Conservation (phyloP, 2,329 filamentous ascomycete genomes). For the Pseudogymnoascus sp. region DNA sequence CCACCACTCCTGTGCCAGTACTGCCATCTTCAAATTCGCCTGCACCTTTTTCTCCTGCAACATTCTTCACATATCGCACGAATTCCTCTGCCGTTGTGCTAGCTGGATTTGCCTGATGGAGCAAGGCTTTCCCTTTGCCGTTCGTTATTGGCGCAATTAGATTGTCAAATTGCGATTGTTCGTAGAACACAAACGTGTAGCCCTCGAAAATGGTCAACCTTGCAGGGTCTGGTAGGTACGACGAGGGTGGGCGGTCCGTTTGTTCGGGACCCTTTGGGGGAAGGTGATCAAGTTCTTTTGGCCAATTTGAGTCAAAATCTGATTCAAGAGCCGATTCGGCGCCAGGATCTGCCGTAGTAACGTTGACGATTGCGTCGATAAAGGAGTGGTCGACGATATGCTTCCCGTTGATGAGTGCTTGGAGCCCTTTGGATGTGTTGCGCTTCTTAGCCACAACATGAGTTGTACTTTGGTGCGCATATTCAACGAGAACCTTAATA, state of each 20-base stretch:
- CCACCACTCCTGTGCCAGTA: slow-evolving; percentile 64
- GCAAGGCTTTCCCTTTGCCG: slow-evolving; percentile 74
- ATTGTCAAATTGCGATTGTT: slow-evolving; percentile 65
- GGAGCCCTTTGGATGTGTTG: slow-evolving; percentile 80
- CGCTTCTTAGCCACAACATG: slow-evolving; percentile 85
- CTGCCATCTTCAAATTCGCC: slow-evolving; percentile 57
- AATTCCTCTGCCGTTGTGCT: slow-evolving; percentile 68
- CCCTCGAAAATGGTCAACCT: slow-evolving; percentile 72
- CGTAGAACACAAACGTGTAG: slow-evolving; percentile 84
- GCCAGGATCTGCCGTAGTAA: slow-evolving; percentile 43
- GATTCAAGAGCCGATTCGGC: slow-evolving; percentile 57
- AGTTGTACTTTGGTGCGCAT: slow-evolving; percentile 63
- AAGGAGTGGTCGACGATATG: slow-evolving; percentile 68
- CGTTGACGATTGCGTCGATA: slow-evolving; percentile 61
- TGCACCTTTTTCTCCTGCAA: slow-evolving; percentile 66
- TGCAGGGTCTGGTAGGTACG: slow-evolving; percentile 61
- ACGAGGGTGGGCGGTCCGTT: slow-evolving; percentile 55
- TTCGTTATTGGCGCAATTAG: slow-evolving; percentile 67
- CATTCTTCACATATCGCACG: slow-evolving; percentile 65
- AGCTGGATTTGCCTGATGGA: slow-evolving; percentile 53
- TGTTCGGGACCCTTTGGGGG: slow-evolving; percentile 72
- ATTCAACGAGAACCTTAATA: slow-evolving; percentile 74
- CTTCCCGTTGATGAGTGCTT: slow-evolving; percentile 74
- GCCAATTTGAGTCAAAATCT: slow-evolving; percentile 76
- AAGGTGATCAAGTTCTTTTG: slow-evolving; percentile 62